Evolutionary conservation across 352 stramenopile genomes (phyloP).

Genomic region (Phytophthora vignae): DNA sequence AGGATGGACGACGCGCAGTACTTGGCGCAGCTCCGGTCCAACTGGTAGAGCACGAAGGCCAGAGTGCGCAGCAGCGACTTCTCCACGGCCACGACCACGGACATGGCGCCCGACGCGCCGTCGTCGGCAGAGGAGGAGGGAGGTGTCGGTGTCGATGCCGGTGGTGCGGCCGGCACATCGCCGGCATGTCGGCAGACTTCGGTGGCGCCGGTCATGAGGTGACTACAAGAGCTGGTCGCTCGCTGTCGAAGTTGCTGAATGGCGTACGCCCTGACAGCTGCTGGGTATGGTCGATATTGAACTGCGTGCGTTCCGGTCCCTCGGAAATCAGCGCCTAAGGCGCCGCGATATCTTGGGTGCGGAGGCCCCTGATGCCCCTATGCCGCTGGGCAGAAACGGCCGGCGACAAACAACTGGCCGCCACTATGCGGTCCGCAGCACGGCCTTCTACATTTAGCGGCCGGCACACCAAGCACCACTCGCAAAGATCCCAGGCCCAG

Average conservation of each 20-base stretch:
- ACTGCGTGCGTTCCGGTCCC: slow-evolving; percentile 29
- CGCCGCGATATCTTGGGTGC: slow-evolving; percentile 25
- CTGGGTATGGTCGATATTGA: neutral
- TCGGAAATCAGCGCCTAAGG: slow-evolving; percentile 1
- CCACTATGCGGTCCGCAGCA: slow-evolving; percentile 6
- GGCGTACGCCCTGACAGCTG: neutral
- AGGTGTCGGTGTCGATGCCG: neutral
- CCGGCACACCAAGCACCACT: slow-evolving; percentile 20
- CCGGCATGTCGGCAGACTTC: slow-evolving; percentile 23
- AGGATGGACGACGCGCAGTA: slow-evolving; percentile 68
- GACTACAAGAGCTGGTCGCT: neutral
- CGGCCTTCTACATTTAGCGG: slow-evolving; percentile 18
- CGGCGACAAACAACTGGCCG: slow-evolving; percentile 6
- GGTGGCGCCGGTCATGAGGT: slow-evolving; percentile 26
- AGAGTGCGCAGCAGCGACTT: slow-evolving; percentile 68
- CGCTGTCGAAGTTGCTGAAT: slow-evolving; percentile 1
- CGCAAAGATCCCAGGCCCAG: neutral
- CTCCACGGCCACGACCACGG: slow-evolving; percentile 64
- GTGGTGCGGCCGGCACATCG: slow-evolving; percentile 11
- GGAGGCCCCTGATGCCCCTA: slow-evolving; percentile 16
- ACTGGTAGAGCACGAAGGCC: slow-evolving; percentile 73
- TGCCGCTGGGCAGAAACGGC: slow-evolving; percentile 25
- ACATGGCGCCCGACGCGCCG: slow-evolving; percentile 42
- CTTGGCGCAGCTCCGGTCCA: slow-evolving; percentile 61
- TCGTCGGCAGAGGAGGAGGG: slow-evolving; percentile 7